Evolutionary conservation across 768 basidiomycete genomes (phyloP).

Genomic region (Lanmaoa rubissima): DNA sequence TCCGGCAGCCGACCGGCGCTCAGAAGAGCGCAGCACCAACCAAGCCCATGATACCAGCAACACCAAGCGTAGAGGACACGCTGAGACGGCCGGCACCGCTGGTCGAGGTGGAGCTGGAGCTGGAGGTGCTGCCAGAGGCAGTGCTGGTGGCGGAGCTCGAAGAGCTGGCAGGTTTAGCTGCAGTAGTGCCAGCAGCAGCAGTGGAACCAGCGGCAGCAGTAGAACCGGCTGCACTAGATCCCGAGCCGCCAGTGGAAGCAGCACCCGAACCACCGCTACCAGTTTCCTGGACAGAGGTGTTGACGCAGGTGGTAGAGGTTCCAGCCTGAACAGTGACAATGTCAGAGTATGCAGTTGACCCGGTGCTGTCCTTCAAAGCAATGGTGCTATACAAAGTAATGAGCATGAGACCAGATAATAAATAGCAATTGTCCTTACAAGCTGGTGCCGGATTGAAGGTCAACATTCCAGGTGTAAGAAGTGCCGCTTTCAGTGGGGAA

Average conservation of each 20-base stretch:
- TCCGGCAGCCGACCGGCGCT: conserved; percentile 5
- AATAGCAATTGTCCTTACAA: conserved; percentile 37
- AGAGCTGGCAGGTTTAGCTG: not conserved
- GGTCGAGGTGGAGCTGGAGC: conserved; percentile 23
- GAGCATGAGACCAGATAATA: not conserved
- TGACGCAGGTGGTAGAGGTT: conserved; percentile 32
- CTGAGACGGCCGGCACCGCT: conserved; percentile 34
- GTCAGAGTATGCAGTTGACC: conserved; percentile 51
- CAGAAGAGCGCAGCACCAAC: conserved; percentile 50
- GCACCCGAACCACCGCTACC: conserved; percentile 2
- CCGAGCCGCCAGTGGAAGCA: conserved; percentile 6
- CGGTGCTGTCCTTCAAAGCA: conserved; percentile 57
- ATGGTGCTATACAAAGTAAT: conserved; percentile 42
- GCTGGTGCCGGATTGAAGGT: conserved; percentile 41
- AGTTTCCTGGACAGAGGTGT: conserved; percentile 16
- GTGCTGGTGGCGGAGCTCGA: conserved; percentile 14
- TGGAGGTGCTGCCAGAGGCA: conserved; percentile 26
- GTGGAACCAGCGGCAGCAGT: not conserved
- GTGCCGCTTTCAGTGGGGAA: conserved; percentile 48
- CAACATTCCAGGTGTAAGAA: conserved; percentile 53
- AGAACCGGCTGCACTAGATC: not conserved
- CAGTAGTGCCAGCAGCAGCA: not conserved
- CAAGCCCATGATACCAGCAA: conserved; percentile 51
- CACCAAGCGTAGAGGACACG: conserved; percentile 37
- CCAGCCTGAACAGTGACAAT: conserved; percentile 43